Conservation (phyloP, 495 filamentous ascomycete species). For the Letharia columbiana region DNA sequence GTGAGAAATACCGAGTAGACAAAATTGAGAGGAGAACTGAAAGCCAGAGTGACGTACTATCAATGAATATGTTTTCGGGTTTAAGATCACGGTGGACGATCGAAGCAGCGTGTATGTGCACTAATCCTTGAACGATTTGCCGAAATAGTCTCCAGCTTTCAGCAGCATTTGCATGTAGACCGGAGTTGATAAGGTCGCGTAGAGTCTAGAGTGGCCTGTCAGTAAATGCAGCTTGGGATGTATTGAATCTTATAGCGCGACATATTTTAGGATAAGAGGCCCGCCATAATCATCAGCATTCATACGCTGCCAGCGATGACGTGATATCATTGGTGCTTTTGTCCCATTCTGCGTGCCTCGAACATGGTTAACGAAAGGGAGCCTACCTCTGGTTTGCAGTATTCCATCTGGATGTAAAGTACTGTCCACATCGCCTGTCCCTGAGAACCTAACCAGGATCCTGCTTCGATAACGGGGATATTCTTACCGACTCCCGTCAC, state of each 20-base stretch:
- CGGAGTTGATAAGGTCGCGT: slow-evolving; percentile 77
- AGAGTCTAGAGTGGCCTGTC: slow-evolving; percentile 51
- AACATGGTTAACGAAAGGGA: neutral
- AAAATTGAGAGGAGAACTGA: neutral
- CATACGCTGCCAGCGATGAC: neutral
- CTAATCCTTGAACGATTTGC: slow-evolving; percentile 83
- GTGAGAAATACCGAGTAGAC: neutral
- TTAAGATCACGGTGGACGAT: slow-evolving; percentile 98
- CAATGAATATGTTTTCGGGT: slow-evolving; percentile 96
- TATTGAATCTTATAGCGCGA: neutral
- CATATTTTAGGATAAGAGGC: neutral
- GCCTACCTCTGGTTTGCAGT: slow-evolving; percentile 82
- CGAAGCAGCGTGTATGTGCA: slow-evolving; percentile 80
- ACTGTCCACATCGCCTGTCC: slow-evolving; percentile 42
- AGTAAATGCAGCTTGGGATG: neutral
- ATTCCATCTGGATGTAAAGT: slow-evolving; percentile 92
- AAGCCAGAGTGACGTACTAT: slow-evolving; percentile 30
- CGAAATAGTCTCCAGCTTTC: slow-evolving; percentile 85
- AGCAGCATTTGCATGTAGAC: slow-evolving; percentile 59
- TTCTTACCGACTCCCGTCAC: neutral
- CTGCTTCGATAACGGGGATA: neutral
- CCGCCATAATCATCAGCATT: neutral
- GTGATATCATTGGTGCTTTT: neutral
- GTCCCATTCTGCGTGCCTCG: neutral
- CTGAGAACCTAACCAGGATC: neutral